Percentiles rank a stretch among this genome's conserved stretches.
Evolutionary conservation across 495 filamentous ascomycete species (phyloP).

Genomic region (Hypoxylon intermedium): DNA sequence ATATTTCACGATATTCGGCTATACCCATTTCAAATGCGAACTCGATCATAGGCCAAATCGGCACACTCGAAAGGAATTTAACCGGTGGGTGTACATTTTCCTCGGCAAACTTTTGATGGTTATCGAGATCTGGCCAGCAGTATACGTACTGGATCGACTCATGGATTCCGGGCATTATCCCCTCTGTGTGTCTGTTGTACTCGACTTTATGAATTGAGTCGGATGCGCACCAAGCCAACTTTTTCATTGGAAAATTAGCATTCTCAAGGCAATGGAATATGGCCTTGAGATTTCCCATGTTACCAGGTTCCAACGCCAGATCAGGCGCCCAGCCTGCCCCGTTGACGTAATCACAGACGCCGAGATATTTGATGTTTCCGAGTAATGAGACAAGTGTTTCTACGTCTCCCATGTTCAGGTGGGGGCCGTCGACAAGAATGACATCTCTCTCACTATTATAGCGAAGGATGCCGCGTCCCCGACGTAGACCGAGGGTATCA

Average conservation of each 20-base stretch:
- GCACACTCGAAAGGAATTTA: background rate
- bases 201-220: conserved; percentile 28
- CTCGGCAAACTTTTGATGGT: conserved; percentile 12
- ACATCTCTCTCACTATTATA: conserved; percentile 47
- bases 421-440: conserved; percentile 19
- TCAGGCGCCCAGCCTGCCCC: no score
- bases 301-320: no score
- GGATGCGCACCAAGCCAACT: conserved; percentile 42
- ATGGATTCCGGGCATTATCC: conserved; percentile 8
- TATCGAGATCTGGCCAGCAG: conserved; percentile 47
- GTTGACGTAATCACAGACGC: background rate
- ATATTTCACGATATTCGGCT: conserved; percentile 16
- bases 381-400: background rate
- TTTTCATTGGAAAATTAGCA: background rate
- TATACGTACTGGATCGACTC: no score
- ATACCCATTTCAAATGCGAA: conserved; percentile 24
- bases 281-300: conserved; percentile 24
- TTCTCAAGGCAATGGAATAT: conserved; percentile 19
- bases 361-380: background rate
- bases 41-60: conserved; percentile 40
- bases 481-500: conserved; percentile 35
- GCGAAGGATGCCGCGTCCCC: conserved; percentile 29
- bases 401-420: no score
- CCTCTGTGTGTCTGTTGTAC: conserved; percentile 1
- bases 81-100: background rate